Conservation (phyloP, 306 rosid genomes). For the Acacia acuminata region DNA sequence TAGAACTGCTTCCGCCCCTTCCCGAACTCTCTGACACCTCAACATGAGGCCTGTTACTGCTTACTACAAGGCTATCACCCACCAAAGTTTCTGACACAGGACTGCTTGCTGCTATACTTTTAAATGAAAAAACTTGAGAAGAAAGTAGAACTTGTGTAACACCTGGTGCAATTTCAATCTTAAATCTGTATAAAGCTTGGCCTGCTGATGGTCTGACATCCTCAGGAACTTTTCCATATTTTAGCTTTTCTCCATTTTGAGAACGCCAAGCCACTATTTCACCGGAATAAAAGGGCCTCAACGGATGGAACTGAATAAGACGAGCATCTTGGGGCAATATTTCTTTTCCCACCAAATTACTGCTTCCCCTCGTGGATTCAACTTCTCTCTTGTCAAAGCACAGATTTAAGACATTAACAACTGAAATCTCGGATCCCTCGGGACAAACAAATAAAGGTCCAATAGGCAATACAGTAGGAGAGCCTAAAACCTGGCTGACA, state of each 20-base stretch:
- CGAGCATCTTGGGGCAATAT: slow-evolving; percentile 86
- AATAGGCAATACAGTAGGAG: slow-evolving; percentile 79
- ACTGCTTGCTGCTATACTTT: slow-evolving; percentile 61
- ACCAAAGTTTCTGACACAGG: slow-evolving; percentile 42
- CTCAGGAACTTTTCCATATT: slow-evolving; percentile 82
- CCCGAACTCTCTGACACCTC: slow-evolving; percentile 58
- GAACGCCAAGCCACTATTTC: slow-evolving; percentile 99
- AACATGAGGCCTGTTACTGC: slow-evolving; percentile 27
- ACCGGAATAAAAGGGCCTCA: slow-evolving; percentile 92
- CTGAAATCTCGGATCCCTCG: slow-evolving; percentile 78
- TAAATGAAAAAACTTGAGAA: slow-evolving; percentile 88
- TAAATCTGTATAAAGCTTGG: slow-evolving; percentile 88
- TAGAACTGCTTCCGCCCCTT: slow-evolving; percentile 54
- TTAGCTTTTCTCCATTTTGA: slow-evolving; percentile 88
- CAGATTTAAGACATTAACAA: slow-evolving; percentile 75
- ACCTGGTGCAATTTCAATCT: slow-evolving; percentile 71
- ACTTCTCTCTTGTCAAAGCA: slow-evolving; percentile 79
- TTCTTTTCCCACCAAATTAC: slow-evolving; percentile 73
- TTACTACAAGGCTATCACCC: slow-evolving; percentile 40
- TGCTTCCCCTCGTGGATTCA: slow-evolving; percentile 57
- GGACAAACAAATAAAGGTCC: slow-evolving; percentile 85
- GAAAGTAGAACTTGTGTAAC: slow-evolving; percentile 67
- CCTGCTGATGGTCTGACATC: slow-evolving; percentile 90
- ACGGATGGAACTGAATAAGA: slow-evolving; percentile 91
- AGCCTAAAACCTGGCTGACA: slow-evolving; percentile 87